These are phyloP conservation scores for Endocarpon pusillum DNA, from an alignment of 495 filamentous ascomycete genomes.

Conservation along the genomic window DNA sequence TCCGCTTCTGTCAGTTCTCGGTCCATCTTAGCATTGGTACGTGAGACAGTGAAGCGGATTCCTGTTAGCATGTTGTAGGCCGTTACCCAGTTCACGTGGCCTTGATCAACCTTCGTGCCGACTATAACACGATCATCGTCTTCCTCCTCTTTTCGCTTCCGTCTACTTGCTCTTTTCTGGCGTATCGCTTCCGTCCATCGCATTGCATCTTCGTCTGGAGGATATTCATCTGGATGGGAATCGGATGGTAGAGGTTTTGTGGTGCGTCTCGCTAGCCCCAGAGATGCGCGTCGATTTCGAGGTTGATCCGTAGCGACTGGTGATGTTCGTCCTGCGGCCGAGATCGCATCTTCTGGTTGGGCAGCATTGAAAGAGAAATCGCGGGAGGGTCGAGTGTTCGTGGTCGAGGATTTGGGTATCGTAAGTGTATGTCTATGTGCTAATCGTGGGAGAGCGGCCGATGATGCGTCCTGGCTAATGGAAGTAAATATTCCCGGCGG, in stretches of 20 bases:
- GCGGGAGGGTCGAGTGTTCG: constrained; percentile 31
- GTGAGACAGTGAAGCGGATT: constrained; percentile 89
- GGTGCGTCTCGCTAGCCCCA: constrained; percentile 59
- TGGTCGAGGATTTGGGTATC: constrained; percentile 47
- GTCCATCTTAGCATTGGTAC: constrained; percentile 94
- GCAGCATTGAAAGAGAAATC: constrained; percentile 30
- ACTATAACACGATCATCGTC: constrained; percentile 88
- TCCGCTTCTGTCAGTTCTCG: constrained; percentile 73
- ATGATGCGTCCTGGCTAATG: no score
- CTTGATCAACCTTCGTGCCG: constrained; percentile 96
- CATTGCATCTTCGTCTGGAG: constrained; percentile 75
- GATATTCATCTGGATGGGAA: constrained; percentile 61
- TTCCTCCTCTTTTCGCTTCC: constrained; percentile 68
- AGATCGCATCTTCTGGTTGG: constrained; percentile 42
- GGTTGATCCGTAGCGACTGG: constrained; percentile 51
- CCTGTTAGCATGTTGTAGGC: constrained; percentile 99
- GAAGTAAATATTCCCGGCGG: no score
- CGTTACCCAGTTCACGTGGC: constrained; percentile 93
- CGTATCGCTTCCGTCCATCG: constrained; percentile 86
- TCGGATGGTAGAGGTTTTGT: constrained; percentile 80
- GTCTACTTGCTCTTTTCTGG: constrained; percentile 72
- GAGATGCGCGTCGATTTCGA: constrained; percentile 55
- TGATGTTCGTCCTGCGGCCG: constrained; percentile 69
- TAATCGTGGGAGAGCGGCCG: constrained; percentile 31
- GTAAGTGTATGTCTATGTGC: constrained; percentile 84